Base-by-base conservation (phyloP, 2,329 filamentous ascomycete genomes). In the Myriosclerotinia duriaeana region DNA sequence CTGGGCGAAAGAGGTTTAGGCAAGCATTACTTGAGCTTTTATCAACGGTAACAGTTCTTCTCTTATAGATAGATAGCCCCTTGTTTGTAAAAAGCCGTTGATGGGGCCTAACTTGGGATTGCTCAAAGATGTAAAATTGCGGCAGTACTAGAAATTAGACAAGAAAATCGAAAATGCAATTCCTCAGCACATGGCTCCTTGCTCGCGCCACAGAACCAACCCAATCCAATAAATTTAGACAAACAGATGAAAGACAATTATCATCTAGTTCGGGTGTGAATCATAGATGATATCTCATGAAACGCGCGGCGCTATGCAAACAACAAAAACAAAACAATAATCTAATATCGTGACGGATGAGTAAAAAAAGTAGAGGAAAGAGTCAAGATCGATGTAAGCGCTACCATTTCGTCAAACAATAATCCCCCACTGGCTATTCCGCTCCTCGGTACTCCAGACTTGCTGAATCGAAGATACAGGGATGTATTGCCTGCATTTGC, bases 281-380 rank as follows among this genome's bases (percentile, higher is more conserved):
- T 30, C 48, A 53, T 9, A 30, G 20, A 36, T 48, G 42, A 62
- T 14, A 53, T 38, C 46, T 17, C 38, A 34, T 65, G 11, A n/a
- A 65, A 60, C 22, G 34, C 63, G 22, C 46, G 20, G 36, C 44
- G 46, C 63, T 53, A 44, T 59, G 46, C 54, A 60, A 44, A 62
- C 5, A 60, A 46, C 14, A 26, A 50, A 42, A 48, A 36, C 22
- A 9, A 60, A 22, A 38, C 20, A 11, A 60, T 52, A 30, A 22
- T 3, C 22, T 4, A n/a, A 36, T n/a, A 54, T 20, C 26, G 3
- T 8, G 30, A 36, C 44, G 15, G 44, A 50, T 50, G 30, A 38
- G 40, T 36, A 60, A 60, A 34, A 54, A 40, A 50, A 44, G 40
- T 5, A 38, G 36, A 17, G 30, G 38, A 36, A 50, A 14, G 30